phyloP scores from a whole-genome alignment of 1,139 yeast species.

The Scheffersomyces cryptocercus region DNA sequence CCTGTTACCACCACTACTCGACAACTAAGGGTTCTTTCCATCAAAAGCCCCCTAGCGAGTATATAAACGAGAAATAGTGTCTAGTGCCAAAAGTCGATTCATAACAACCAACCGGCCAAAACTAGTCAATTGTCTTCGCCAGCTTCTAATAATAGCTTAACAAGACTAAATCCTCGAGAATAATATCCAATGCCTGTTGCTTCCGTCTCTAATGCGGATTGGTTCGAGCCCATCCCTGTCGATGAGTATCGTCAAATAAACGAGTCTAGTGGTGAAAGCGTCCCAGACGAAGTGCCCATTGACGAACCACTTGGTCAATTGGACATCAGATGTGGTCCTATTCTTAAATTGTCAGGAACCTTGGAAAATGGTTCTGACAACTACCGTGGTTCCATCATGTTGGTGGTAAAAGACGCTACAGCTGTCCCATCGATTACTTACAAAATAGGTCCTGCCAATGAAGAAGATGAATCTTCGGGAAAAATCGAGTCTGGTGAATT shows the following conservation, averaged over 20 bases:
- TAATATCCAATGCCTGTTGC: background rate
- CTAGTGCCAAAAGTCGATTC: background rate
- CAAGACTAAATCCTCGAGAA: slow-evolving; percentile 1
- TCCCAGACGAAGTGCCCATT: slow-evolving; percentile 29
- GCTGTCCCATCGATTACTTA: slow-evolving; percentile 38
- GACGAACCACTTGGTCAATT: slow-evolving; percentile 26
- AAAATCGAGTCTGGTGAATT: slow-evolving; percentile 42
- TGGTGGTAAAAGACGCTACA: slow-evolving; percentile 53
- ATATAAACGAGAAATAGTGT: background rate
- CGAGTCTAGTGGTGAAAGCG: slow-evolving; percentile 21
- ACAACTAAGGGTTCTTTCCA: too few species aligned
- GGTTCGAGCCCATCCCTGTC: slow-evolving; percentile 34
- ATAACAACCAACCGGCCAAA: slow-evolving; percentile 1
- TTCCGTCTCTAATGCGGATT: slow-evolving; percentile 9
- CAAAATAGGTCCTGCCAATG: slow-evolving; percentile 37
- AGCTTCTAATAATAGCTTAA: slow-evolving; percentile 8
- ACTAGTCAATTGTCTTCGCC: slow-evolving; percentile 1
- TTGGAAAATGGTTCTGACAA: slow-evolving; percentile 43
- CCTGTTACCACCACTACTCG: too few species aligned
- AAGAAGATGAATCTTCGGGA: background rate
- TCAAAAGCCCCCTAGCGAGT: too few species aligned
- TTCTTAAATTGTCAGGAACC: slow-evolving; percentile 65
- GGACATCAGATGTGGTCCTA: slow-evolving; percentile 74
- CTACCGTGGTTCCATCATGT: slow-evolving; percentile 66
- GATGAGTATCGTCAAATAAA: slow-evolving; percentile 30